phyloP scores from a whole-genome alignment of 192 early-diverging fungal species.

The Coemansia sp. region DNA sequence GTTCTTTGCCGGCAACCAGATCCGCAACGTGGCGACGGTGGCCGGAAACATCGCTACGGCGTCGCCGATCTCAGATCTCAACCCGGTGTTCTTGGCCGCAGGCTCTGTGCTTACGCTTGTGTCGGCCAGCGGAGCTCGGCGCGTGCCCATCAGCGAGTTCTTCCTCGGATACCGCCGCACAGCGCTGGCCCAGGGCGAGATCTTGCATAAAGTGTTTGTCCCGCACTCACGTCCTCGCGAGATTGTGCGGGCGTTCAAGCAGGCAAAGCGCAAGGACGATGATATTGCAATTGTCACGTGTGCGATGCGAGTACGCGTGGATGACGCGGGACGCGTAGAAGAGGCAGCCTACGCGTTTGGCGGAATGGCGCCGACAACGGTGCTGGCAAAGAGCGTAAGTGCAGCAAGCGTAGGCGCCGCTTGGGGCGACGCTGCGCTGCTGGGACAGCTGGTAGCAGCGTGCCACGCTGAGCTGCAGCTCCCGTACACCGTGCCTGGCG shows the following conservation, averaged over 20 bases:
- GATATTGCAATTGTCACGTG: constrained; percentile 88
- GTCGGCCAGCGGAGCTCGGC: constrained; percentile 44
- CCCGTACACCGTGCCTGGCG: constrained; percentile 59
- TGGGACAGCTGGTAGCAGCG: constrained; percentile 48
- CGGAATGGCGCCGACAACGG: constrained; percentile 71
- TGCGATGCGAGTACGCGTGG: constrained; percentile 61
- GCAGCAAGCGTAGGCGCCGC: constrained; percentile 50
- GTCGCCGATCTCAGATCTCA: constrained; percentile 86
- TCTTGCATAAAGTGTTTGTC: constrained; percentile 65
- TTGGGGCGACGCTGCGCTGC: constrained; percentile 58
- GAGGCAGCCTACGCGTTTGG: constrained; percentile 73
- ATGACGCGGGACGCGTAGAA: constrained; percentile 46
- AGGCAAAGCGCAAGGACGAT: constrained; percentile 84
- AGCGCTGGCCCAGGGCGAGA: constrained; percentile 62
- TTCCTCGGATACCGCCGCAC: constrained; percentile 84
- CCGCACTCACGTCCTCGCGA: constrained; percentile 62
- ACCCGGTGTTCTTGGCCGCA: constrained; percentile 77
- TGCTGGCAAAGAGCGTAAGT: constrained; percentile 57
- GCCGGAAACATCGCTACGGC: constrained; percentile 87
- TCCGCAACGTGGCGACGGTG: constrained; percentile 81
- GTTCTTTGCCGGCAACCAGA: constrained; percentile 83
- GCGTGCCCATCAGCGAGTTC: constrained; percentile 67
- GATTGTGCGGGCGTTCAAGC: constrained; percentile 75
- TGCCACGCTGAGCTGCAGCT: constrained; percentile 49
- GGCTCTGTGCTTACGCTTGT: constrained; percentile 54